Evolutionary conservation across 1,284 basidiomycete species (phyloP).

Genomic region (Rhodotorula sp.): DNA sequence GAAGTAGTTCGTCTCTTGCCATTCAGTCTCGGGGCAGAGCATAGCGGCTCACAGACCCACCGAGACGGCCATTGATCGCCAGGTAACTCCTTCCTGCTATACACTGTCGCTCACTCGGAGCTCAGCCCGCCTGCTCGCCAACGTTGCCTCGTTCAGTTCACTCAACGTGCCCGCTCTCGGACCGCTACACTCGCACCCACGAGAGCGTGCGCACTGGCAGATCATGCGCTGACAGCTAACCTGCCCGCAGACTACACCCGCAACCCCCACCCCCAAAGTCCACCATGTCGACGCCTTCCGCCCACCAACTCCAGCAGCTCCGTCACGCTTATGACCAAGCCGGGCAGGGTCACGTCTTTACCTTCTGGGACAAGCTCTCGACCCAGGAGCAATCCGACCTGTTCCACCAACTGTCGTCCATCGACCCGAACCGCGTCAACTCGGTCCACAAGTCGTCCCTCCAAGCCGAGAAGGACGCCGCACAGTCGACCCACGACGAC

Average conservation of each 20-base stretch:
- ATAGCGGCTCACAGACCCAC: too few species aligned
- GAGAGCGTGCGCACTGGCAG: too few species aligned
- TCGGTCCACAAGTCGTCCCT: slow-evolving; percentile 68
- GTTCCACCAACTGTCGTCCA: slow-evolving; percentile 68
- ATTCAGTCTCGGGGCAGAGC: background rate
- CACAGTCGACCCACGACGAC: slow-evolving; percentile 46
- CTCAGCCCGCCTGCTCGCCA: too few species aligned
- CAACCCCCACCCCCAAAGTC: too few species aligned
- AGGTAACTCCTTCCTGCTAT: background rate
- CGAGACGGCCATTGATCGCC: too few species aligned
- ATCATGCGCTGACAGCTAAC: too few species aligned
- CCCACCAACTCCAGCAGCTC: slow-evolving; percentile 11
- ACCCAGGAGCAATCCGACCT: slow-evolving; percentile 61
- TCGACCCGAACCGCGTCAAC: slow-evolving; percentile 91
- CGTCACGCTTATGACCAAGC: slow-evolving; percentile 15
- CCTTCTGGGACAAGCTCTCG: slow-evolving; percentile 37
- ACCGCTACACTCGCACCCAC: background rate
- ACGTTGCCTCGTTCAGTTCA: background rate
- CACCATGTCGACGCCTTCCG: slow-evolving; percentile 14
- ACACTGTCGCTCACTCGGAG: background rate
- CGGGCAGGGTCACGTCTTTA: slow-evolving; percentile 38
- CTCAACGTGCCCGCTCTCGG: too few species aligned
- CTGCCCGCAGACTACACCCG: too few species aligned
- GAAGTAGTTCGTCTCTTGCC: background rate
- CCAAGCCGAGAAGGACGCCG: slow-evolving; percentile 53